Conservation (phyloP, 2,329 filamentous ascomycete species). For the Phialophora chinensis region DNA sequence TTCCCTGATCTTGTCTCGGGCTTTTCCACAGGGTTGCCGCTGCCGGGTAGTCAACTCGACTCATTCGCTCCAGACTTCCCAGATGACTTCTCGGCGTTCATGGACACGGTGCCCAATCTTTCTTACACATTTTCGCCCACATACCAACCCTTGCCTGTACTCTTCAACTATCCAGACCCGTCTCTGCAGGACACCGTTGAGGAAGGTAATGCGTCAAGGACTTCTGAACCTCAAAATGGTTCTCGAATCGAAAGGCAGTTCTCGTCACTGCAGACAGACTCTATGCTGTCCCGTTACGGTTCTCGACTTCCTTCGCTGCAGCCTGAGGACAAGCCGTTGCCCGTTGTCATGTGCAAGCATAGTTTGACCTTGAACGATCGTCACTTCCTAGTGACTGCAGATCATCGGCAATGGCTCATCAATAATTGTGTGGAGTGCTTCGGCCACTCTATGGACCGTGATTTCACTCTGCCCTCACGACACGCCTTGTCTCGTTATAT, state of each 20-base stretch:
- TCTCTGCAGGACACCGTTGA: slow-evolving; percentile 34
- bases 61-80: slow-evolving; percentile 10
- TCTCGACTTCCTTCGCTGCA: slow-evolving; percentile 49
- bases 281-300: slow-evolving; percentile 46
- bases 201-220: slow-evolving; percentile 25
- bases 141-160: slow-evolving; percentile 50
- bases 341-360: background rate
- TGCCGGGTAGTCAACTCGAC: slow-evolving; percentile 7
- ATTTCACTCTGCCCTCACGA: slow-evolving; percentile 22
- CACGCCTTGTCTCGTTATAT: slow-evolving; percentile 7
- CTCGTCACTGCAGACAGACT: background rate
- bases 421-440: slow-evolving; percentile 28
- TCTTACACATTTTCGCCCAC: slow-evolving; percentile 28
- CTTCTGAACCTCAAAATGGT: background rate
- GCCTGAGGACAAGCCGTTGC: slow-evolving; percentile 42
- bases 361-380: slow-evolving; percentile 21
- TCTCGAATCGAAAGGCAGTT: background rate
- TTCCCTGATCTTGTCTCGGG: slow-evolving; percentile 1
- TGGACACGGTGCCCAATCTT: slow-evolving; percentile 17
- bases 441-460: slow-evolving; percentile 16
- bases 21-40: slow-evolving; percentile 1
- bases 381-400: slow-evolving; percentile 41
- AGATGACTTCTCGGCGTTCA: slow-evolving; percentile 13
- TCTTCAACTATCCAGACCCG: slow-evolving; percentile 46
- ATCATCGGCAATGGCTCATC: slow-evolving; percentile 41